Base-by-base conservation (phyloP, 805 yeast species). In the Novakomyces olei region DNA sequence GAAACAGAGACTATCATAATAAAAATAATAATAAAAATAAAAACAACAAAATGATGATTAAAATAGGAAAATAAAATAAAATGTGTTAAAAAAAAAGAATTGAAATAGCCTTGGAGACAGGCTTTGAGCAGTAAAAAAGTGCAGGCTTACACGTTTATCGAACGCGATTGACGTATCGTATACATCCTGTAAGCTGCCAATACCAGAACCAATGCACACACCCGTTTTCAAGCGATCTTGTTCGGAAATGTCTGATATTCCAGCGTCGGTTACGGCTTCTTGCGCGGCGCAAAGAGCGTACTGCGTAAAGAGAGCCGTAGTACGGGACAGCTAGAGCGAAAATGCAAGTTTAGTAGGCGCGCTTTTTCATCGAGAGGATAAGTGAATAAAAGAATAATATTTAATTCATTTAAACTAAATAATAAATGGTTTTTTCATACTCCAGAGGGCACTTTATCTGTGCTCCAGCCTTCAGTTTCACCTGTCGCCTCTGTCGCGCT, bases 201-300 rank as follows among this genome's bases (percentile, higher is more conserved):
- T 77, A 0, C 95, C 93, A 1, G 92, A 72, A 1, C 96, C 98
- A 5, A 85, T 66, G n/a, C 80, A 72, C 2, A 78, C 81, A 2
- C 95, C 91, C 45, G 63, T 39, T 31, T 41, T 33, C 9, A 37
- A 39, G 17, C 30, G 37, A 4, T 41, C 39, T 2, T 49, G 46
- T 1, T 50, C 53, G 1, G 53, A 36, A 2, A 35, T 36, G 0
- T 71, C 65, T 19, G 45, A 37, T 62, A 72, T 62, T 20, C 60
- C 50, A 0, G 95, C 70, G 49, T 78, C 83, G 0, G 45, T 44
- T 6, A 88, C 45, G 0, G 96, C 96, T 49, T 79, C 83, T 19
- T 61, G 49, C 0, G 93, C 62, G 1, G 93, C 79, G 1, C 65
- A 69, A 34, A 83, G 36, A 0, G 85, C 92, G 44, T 72, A 77